Base-by-base conservation (phyloP, 768 basidiomycete species). In the Mycena galericulata region DNA sequence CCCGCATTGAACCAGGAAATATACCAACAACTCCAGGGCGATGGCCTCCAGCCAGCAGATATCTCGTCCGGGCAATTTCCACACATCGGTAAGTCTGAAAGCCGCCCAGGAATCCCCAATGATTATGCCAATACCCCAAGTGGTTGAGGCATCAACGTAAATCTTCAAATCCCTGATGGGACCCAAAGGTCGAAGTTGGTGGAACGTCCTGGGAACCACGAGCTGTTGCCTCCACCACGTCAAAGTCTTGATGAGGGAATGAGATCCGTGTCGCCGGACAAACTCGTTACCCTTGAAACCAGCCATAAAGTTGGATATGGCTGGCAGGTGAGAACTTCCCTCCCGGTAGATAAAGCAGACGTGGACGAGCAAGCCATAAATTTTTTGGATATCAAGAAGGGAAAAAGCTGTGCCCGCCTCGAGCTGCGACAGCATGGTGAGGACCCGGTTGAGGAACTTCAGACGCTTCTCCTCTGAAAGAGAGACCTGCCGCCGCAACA, bases 81-180 rank as follows among this genome's bases (percentile, higher is more conserved):
- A 79, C 4, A 40, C 64, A 0, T 46, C 40, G 1, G 3, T 5
- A 0, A 78, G 71, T 15, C 43, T 47, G 73, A 74, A 82, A 0
- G 78, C 75, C 11, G 68, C 75, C 82, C 82, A 85, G 2, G 38
- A 24, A 1, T 53, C 54, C 1, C 68, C 69, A 10, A 78, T 45
- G 10, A 79, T 32, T 4, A 84, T 34, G 2, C 84, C 83, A 32
- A 85, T 79, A 12, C 84, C 84, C 78, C 78, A 84, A n/a, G n/a
- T n/a, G n/a, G n/a, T n/a, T n/a, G n/a, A 82, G 0, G 81, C 80
- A 60, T 83, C 82, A 5, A 81, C 80, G 40, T 45, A 83, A 8
- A 83, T 54, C 1, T 61, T 62, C 1, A 73, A 41, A 41, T 76
- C 73, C 0, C n/a, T 32, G 0, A 68, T 20, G 1, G 66, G 62